phyloP scores from a whole-genome alignment of 208 protist genomes.

The Hexamita inflata region DNA sequence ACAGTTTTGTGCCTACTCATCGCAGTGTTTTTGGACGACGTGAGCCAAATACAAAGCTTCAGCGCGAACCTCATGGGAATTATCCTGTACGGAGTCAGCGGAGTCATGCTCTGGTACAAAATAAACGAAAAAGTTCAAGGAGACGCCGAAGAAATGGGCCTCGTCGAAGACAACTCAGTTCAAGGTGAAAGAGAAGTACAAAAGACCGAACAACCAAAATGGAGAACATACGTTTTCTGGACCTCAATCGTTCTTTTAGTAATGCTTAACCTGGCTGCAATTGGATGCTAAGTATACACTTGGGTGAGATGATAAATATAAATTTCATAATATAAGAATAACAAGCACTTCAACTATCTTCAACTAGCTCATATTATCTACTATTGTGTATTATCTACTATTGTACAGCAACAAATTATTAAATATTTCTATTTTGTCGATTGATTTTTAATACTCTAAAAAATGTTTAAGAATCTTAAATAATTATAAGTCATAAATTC shows the following conservation, averaged over 20 bases:
- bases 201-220: background rate
- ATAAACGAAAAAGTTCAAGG: background rate
- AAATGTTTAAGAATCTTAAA: no score
- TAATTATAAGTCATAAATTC: no score
- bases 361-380: no score
- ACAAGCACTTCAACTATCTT: no score
- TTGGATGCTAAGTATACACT: background rate
- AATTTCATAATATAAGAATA: no score
- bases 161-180: background rate
- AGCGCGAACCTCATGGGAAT: slow-evolving; percentile 1
- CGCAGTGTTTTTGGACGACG: background rate
- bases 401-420: no score
- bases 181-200: background rate
- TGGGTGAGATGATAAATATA: background rate
- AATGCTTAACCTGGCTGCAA: background rate
- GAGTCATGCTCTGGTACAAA: background rate
- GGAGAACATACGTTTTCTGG: background rate
- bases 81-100: background rate
- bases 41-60: background rate
- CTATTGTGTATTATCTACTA: no score
- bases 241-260: background rate
- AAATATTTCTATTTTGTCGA: no score
- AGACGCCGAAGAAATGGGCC: background rate
- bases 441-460: no score
- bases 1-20: background rate